A percentile compares a stretch with the other conserved stretches of the same genome.
Evolutionary conservation across 73 alveolate species (phyloP).

Genomic region (Stentor coeruleus): DNA sequence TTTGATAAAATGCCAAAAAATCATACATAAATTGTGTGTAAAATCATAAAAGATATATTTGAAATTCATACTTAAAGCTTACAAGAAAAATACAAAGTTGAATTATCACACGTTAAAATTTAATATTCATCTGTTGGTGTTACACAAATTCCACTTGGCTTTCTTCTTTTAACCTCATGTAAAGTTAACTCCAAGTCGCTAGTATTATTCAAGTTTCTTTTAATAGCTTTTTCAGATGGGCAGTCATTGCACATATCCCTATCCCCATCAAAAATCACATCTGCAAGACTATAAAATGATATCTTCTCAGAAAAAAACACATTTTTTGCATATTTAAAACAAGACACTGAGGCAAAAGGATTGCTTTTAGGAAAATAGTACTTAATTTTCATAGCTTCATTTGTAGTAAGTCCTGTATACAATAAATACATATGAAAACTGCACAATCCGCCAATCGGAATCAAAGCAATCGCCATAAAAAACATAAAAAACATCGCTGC

Average conservation of each 20-base stretch:
- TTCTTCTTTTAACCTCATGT: too few relatives aligned
- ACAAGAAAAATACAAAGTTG: too few relatives aligned
- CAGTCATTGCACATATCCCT: not conserved
- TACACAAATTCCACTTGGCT: too few relatives aligned
- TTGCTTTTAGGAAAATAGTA: not conserved
- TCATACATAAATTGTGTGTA: too few relatives aligned
- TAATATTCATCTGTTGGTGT: too few relatives aligned
- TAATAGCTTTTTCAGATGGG: not conserved
- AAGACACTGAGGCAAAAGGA: conserved; percentile 1
- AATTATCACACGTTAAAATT: too few relatives aligned
- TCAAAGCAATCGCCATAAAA: too few relatives aligned
- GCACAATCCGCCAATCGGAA: not conserved
- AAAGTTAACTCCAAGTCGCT: not conserved
- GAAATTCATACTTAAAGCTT: too few relatives aligned
- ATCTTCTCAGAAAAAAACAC: not conserved
- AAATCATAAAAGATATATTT: too few relatives aligned
- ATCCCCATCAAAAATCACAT: not conserved
- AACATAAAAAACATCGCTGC: too few relatives aligned
- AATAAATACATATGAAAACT: conserved; percentile 3
- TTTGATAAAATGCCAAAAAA: too few relatives aligned
- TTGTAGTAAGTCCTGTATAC: not conserved
- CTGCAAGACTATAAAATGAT: not conserved
- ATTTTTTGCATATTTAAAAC: not conserved
- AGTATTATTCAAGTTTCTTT: not conserved
- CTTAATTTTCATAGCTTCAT: not conserved